phyloP scores from a whole-genome alignment of 2,329 filamentous ascomycete species.

The Colletotrichum destructivum region DNA sequence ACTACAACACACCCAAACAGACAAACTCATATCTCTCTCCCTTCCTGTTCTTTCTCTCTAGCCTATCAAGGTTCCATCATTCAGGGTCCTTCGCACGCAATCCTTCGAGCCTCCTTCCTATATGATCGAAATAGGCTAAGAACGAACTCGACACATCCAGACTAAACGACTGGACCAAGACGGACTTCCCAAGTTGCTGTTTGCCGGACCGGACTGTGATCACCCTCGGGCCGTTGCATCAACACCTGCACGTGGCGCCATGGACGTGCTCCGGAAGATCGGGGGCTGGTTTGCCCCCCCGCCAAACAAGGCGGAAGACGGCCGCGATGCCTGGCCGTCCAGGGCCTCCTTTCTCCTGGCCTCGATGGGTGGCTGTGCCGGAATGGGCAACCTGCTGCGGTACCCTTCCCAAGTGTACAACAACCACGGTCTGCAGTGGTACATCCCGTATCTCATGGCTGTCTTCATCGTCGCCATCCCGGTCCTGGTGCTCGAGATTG shows the following conservation, averaged over 20 bases:
- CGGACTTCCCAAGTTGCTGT: background rate
- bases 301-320: constrained; percentile 55
- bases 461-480: constrained; percentile 71
- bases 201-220: constrained; percentile 1
- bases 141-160: no score
- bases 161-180: background rate
- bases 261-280: constrained; percentile 49
- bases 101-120: constrained; percentile 6
- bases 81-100: constrained; percentile 15
- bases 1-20: background rate
- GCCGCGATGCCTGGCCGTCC: constrained; percentile 69
- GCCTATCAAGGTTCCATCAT: constrained; percentile 25
- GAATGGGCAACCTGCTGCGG: constrained; percentile 71
- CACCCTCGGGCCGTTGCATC: background rate
- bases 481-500: constrained; percentile 70
- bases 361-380: constrained; percentile 71
- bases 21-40: no score
- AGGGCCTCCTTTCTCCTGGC: constrained; percentile 69
- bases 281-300: constrained; percentile 54
- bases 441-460: constrained; percentile 70
- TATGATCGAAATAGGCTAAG: background rate
- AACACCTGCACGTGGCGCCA: constrained; percentile 10
- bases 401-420: constrained; percentile 73
- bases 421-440: constrained; percentile 73
- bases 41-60: background rate